Evolutionary conservation across 805 yeast genomes (phyloP).

Genomic region (Vanderwaltozyma polyspora): DNA sequence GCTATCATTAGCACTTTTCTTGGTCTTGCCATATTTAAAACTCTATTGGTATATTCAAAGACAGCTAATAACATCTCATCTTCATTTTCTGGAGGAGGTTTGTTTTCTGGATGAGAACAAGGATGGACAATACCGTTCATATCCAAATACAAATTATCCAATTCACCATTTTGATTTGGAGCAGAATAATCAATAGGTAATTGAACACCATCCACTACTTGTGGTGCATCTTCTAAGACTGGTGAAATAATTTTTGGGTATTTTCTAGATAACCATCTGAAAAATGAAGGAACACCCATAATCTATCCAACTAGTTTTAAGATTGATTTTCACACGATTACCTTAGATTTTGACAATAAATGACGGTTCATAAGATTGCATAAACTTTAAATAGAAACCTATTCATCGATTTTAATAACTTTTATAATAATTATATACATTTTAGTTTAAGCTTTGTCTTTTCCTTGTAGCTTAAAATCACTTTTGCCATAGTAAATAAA

Average conservation of each 20-base stretch:
- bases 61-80: slow-evolving; percentile 94
- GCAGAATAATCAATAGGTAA: slow-evolving; percentile 57
- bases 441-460: no score
- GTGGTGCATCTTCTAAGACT: slow-evolving; percentile 63
- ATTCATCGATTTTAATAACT: no score
- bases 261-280: slow-evolving; percentile 87
- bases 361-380: no score
- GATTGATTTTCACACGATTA: not conserved
- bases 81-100: slow-evolving; percentile 91
- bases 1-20: slow-evolving; percentile 88
- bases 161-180: slow-evolving; percentile 91
- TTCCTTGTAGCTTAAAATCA: no score
- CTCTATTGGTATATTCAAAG: slow-evolving; percentile 86
- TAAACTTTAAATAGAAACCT: no score
- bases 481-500: no score
- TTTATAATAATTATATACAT: no score
- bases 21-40: slow-evolving; percentile 88
- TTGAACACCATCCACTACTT: slow-evolving; percentile 45
- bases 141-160: slow-evolving; percentile 86
- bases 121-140: slow-evolving; percentile 99
- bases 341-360: no score
- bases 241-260: slow-evolving; percentile 92
- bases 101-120: slow-evolving; percentile 95
- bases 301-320: not conserved
- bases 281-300: slow-evolving; percentile 97